These are phyloP conservation scores for Hyphopichia burtonii DNA, from an alignment of 1,139 yeast genomes.

Conservation along the genomic window DNA sequence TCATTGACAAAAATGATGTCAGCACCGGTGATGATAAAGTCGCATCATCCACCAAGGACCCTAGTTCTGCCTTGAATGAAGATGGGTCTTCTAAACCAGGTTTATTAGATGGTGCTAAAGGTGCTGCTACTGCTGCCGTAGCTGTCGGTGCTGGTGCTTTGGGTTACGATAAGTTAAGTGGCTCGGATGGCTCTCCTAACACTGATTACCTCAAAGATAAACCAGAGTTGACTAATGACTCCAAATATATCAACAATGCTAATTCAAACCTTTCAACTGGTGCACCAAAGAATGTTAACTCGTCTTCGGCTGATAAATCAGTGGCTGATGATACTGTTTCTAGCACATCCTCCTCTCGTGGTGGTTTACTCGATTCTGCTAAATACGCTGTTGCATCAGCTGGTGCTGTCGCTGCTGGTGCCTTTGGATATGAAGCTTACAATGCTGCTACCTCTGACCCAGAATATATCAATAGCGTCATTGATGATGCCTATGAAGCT, in stretches of 20 bases:
- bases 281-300: background rate
- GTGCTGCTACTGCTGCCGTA: slow-evolving; percentile 17
- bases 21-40: background rate
- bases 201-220: background rate
- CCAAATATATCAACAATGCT: slow-evolving; percentile 2
- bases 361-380: slow-evolving; percentile 3
- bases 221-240: slow-evolving; percentile 2
- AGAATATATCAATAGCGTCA: background rate
- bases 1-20: slow-evolving; percentile 4
- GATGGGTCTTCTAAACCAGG: slow-evolving; percentile 11
- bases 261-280: background rate
- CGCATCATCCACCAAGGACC: background rate
- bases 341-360: background rate
- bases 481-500: slow-evolving; percentile 10
- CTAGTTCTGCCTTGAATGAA: slow-evolving; percentile 3
- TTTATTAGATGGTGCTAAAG: slow-evolving; percentile 14
- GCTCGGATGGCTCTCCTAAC: slow-evolving; percentile 4
- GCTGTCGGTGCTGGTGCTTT: slow-evolving; percentile 13
- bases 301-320: background rate
- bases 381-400: slow-evolving; percentile 4
- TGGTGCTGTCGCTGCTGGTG: slow-evolving; percentile 5
- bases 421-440: slow-evolving; percentile 5
- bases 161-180: slow-evolving; percentile 9
- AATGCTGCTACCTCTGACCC: slow-evolving; percentile 4
- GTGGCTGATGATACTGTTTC: background rate